These are phyloP conservation scores for Solanum chmielewskii DNA, from an alignment of 257 asterid species.

Conservation along the genomic window DNA sequence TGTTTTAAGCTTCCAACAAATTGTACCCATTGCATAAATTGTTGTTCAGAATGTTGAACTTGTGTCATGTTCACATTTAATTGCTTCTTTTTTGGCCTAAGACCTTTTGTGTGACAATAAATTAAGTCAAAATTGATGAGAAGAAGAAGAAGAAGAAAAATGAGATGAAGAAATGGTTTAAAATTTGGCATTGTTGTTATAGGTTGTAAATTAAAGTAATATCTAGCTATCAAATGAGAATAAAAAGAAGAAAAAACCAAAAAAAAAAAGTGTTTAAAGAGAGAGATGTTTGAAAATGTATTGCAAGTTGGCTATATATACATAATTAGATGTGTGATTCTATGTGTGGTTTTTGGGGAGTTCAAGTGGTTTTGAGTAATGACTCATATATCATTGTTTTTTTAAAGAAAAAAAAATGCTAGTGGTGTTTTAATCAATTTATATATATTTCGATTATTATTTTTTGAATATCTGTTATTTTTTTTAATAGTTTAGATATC, in stretches of 20 bases:
- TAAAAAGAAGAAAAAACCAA: neutral
- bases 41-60: conserved; percentile 47
- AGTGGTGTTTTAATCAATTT: neutral
- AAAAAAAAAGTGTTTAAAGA: neutral
- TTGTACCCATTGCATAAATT: conserved; percentile 76
- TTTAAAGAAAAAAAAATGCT: neutral
- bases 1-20: conserved; percentile 74
- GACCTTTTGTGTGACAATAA: conserved; percentile 42
- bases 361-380: neutral
- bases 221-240: neutral
- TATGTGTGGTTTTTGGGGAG: neutral
- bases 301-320: conserved; percentile 9
- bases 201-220: neutral
- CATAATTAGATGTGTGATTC: neutral
- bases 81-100: conserved; percentile 23
- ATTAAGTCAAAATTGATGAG: conserved; percentile 2
- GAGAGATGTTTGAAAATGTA: neutral
- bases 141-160: conserved; percentile 1
- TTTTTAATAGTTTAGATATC: neutral
- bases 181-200: conserved; percentile 9
- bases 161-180: conserved; percentile 7
- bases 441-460: fast-evolving
- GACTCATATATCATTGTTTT: neutral
- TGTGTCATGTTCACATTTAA: conserved; percentile 36
- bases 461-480: no score